Base-by-base conservation (phyloP, 1,284 basidiomycete genomes). In the Trametes pubescens region DNA sequence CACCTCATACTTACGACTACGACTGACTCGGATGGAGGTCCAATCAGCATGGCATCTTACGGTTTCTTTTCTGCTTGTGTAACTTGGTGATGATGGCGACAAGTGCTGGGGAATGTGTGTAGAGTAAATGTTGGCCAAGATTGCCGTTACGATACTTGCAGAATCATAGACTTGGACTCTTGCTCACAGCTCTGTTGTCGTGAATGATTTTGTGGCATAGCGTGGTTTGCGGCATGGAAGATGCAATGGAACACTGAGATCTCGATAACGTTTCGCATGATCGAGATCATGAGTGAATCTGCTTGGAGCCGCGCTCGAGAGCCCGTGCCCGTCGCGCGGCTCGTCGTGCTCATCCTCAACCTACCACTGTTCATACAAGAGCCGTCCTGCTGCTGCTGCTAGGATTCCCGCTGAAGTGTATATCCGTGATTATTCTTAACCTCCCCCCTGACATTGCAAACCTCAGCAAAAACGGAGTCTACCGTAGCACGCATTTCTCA, bases 1-100 rank as follows among this genome's bases (percentile, higher is more conserved):
- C 47, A 65, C 51, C 59, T 61, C 22, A 46, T 61, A 53, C 51
- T 55, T 62, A 68, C 67, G 67, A 68, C 57, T 66, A 57, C 64
- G 59, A 68, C 61, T 54, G 59, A 68, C 61, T 51, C 57, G 69
- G 73, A 73, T 70, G 65, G 67, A 73, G 66, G 60, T 68, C 65
- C 59, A 59, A 61, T 56, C 65, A 66, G 72, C 68, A 72, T 69
- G 72, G 68, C 65, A 61, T 66, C 59, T 71, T 66, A 71, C 68
- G 69, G 64, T 65, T 68, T 69, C 62, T 60, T 49, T 49, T 54
- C 61, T 53, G 26, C 48, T 61, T 64, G 48, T 69, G 62, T 69
- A 68, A 56, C 51, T 64, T 64, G 60, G 59, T 60, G 65, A 66
- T 53, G 68, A 61, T 61, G 61, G 61, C 61, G 55, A 65, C 57